Evolutionary conservation across 768 basidiomycete species (phyloP).

Genomic region (Pisolithus sp.): DNA sequence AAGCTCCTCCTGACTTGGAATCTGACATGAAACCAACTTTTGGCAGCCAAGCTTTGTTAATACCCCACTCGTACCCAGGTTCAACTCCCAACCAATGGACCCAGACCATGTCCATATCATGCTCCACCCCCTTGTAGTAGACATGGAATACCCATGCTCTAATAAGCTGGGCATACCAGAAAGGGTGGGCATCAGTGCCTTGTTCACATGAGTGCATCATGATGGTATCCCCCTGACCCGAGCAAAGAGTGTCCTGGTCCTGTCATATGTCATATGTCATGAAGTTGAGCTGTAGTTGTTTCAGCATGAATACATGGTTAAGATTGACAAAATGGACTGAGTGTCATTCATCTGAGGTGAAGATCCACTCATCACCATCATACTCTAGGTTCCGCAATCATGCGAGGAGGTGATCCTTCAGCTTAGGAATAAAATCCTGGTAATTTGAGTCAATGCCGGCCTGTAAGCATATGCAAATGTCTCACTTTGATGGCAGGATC

Average conservation of each 20-base stretch:
- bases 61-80: slow-evolving; percentile 11
- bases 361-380: background rate
- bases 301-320: background rate
- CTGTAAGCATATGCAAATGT: background rate
- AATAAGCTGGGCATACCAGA: slow-evolving; percentile 19
- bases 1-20: slow-evolving; percentile 17
- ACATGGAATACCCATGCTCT: slow-evolving; percentile 7
- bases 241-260: slow-evolving; percentile 14
- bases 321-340: slow-evolving; percentile 9
- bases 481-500: slow-evolving; percentile 15
- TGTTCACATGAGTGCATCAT: slow-evolving; percentile 16
- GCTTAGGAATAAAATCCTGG: slow-evolving; percentile 16
- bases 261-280: slow-evolving; percentile 16
- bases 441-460: too few relatives aligned
- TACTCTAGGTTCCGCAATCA: slow-evolving; percentile 1
- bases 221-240: slow-evolving; percentile 11
- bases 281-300: slow-evolving; percentile 9
- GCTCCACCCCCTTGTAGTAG: too few relatives aligned
- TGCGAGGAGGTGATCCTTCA: slow-evolving; percentile 18
- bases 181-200: slow-evolving; percentile 5
- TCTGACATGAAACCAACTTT: slow-evolving; percentile 26
- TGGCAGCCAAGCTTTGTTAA: slow-evolving; percentile 15
- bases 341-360: background rate
- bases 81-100: slow-evolving; percentile 33
- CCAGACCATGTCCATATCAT: slow-evolving; percentile 29